Conservation (phyloP, 176 grass and related monocot genomes). For the Juncus inflexus region DNA sequence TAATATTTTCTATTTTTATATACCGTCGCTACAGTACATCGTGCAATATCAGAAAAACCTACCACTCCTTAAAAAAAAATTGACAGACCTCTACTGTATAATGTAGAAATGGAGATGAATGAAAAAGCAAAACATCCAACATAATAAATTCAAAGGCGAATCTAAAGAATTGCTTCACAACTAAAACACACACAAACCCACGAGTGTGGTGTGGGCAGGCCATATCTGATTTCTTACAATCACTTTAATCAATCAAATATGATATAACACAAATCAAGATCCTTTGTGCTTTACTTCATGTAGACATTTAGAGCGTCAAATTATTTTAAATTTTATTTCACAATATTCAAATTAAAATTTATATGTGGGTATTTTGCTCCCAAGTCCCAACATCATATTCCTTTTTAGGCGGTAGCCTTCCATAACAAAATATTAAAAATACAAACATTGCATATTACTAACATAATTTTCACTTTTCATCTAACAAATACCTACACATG, state of each 20-base stretch:
- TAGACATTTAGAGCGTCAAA: not conserved
- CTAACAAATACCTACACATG: no score
- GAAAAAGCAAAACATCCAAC: no score
- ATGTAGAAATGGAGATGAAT: no score
- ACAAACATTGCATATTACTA: no score
- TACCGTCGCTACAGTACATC: no score
- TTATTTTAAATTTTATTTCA: no score
- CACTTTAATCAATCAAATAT: conserved; percentile 3
- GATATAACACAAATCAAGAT: not conserved
- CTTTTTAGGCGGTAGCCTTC: not conserved
- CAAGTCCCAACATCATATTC: not conserved
- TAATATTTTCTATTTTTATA: no score
- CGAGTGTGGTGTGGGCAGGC: conserved; percentile 7
- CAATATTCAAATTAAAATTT: no score
- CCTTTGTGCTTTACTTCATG: not conserved
- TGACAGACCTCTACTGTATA: no score
- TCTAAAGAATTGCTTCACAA: conserved; percentile 8
- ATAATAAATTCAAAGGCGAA: not conserved
- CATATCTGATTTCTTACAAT: conserved; percentile 21
- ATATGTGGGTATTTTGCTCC: not conserved
- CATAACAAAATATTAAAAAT: not conserved
- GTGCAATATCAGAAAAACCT: no score
- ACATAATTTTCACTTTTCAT: no score
- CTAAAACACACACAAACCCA: conserved; percentile 7
- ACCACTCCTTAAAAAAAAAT: no score